Base-by-base conservation (phyloP, 768 basidiomycete species). In the Punctularia strigosozonata region DNA sequence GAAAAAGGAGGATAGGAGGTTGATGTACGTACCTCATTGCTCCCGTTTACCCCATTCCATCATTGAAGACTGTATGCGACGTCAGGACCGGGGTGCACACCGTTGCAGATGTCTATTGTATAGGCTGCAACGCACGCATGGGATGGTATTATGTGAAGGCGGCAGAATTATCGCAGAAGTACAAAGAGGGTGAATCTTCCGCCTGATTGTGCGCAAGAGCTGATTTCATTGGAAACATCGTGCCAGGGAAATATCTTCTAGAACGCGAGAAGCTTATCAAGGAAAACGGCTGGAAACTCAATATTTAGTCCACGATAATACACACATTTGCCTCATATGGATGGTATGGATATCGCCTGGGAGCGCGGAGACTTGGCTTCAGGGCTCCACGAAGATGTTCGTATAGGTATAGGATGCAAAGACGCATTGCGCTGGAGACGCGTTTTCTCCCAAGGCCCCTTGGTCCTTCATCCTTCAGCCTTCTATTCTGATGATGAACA, bases 91-190 rank as follows among this genome's bases (percentile, higher is more conserved):
- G 85, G 4, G 71, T 82, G 4, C 83, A 88, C 46, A 78, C 78
- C 1, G 86, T 89, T 6, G 80, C 83, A 10, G 86, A 89, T 51
- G 72, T 77, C 1, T 87, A 73, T 52, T 89, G 86, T 50, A 38
- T 82, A 23, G 83, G 82, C 1, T 89, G 86, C 58, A 76, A 79
- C 41, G 82, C 82, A 13, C 69, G 81, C 25, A 41, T 88, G 4
- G 85, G 86, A 1, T 89, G 86, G 85, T 85, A 66, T 51, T 89
- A 89, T 48, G 75, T 83, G 55, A 81, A 79, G 51, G 83, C 86
- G 10, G 69, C 77, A 0, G 81, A 88, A 46, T 61, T 64, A 25
- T 67, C 73, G 3, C 86, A 89, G 70, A 86, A 80, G 53, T 88
- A 89, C 53, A 89, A 88, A 56, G 86, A 89, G 71, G 80, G 85